phyloP scores from a whole-genome alignment of 2,329 filamentous ascomycete genomes.

The Alternaria rosae region DNA sequence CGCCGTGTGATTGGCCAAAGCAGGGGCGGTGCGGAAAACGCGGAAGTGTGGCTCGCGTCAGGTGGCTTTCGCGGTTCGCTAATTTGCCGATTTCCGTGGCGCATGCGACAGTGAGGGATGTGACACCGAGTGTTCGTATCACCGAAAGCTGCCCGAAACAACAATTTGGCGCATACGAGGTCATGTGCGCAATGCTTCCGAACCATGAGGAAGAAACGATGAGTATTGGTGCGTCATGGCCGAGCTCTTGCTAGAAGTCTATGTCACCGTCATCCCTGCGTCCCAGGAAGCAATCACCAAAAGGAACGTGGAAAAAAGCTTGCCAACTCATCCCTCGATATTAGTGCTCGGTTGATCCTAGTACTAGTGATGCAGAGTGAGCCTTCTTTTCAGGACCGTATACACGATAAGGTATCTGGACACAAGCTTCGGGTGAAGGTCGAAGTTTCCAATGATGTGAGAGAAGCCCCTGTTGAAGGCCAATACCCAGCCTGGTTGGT shows the following conservation, averaged over 20 bases:
- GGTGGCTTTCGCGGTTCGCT: conserved; percentile 13
- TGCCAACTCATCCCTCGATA: neutral
- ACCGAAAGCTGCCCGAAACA: neutral
- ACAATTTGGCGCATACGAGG: neutral
- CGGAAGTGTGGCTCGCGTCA: conserved; percentile 19
- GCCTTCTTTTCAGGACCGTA: neutral
- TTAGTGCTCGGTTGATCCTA: neutral
- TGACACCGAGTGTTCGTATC: neutral
- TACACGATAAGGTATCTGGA: neutral
- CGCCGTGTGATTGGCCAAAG: conserved; percentile 11
- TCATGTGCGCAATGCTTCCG: neutral
- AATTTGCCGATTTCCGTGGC: conserved; percentile 24
- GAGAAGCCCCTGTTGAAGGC: neutral
- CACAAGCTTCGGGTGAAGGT: neutral
- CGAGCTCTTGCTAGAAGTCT: neutral
- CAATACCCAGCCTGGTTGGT: neutral
- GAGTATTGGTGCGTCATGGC: neutral
- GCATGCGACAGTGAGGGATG: conserved; percentile 6
- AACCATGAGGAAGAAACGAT: neutral
- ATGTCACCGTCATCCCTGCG: neutral
- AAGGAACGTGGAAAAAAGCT: neutral
- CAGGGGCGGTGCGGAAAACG: conserved; percentile 19
- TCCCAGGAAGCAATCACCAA: neutral
- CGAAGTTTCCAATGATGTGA: neutral
- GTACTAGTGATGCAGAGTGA: neutral